Percentiles rank a stretch among this genome's conserved stretches.
These are phyloP conservation scores for Macrophomina tecta DNA, from an alignment of 2,329 filamentous ascomycete genomes.

Conservation along the genomic window DNA sequence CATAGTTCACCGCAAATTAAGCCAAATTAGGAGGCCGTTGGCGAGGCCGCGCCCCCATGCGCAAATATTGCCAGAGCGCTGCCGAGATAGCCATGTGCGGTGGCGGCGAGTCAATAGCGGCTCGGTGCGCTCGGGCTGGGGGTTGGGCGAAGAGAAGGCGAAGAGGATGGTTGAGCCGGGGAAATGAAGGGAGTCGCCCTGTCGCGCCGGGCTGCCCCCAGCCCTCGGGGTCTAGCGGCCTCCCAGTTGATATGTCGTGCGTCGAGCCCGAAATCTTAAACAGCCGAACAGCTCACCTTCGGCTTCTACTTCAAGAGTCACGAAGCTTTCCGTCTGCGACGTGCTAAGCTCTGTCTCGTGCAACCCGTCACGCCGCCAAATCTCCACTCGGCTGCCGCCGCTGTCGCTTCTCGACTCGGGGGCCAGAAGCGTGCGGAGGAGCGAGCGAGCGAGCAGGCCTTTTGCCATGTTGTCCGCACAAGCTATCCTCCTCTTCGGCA, in stretches of 20 bases:
- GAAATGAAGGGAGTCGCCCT: neutral
- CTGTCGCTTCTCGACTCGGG: neutral
- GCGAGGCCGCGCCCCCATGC: neutral
- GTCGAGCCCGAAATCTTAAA: neutral
- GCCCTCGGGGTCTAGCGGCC: neutral
- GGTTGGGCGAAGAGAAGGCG: no score
- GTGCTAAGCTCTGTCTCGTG: neutral
- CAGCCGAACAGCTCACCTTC: neutral
- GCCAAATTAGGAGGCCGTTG: conserved; percentile 1
- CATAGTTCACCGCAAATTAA: conserved; percentile 19
- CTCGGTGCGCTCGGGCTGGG: neutral
- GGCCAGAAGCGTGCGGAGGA: neutral
- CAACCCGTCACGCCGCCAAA: neutral
- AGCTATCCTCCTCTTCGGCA: neutral
- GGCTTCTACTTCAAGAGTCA: neutral
- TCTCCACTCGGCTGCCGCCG: neutral
- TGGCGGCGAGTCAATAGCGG: neutral
- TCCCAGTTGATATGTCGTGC: conserved; percentile 5
- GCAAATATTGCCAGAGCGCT: neutral
- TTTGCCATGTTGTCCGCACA: neutral
- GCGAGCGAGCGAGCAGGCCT: neutral
- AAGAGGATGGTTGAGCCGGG: neutral
- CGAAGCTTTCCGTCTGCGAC: conserved; percentile 5
- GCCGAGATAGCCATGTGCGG: neutral
- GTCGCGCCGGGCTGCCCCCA: neutral